Base-by-base conservation (phyloP, 805 yeast genomes). In the Ogataea angusta region DNA sequence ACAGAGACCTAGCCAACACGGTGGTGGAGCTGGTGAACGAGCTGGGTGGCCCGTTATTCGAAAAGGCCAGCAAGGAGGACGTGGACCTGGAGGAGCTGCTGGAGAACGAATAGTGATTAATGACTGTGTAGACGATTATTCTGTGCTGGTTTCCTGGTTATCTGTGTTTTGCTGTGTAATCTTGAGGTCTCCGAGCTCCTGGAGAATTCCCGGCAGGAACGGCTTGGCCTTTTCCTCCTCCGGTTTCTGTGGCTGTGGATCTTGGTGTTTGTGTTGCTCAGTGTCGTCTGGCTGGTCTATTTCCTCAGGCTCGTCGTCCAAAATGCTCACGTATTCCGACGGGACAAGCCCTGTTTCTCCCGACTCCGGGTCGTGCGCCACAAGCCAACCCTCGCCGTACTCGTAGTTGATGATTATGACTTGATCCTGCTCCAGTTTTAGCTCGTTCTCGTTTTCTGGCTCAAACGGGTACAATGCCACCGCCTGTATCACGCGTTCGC, bases 351-450 rank as follows among this genome's bases (percentile, higher is more conserved):
- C 99, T 10, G 95, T 85, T 47, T 81, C 84, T 1, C 87, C 88
- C 2, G 84, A 73, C 19, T 57, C 70, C 1, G 86, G 82, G 54
- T 88, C 89, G 52, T 78, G 80, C 0, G 97, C 98, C 37, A 93
- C 97, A 3, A 93, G 73, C 99, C 99, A 93, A 6, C 99, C 99
- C 60, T 91, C 97, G 18, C 98, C 98, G 60, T 91, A 96, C 42
- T 95, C 78, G 61, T 90, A 91, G 44, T 83, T 79, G 22, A 93
- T 84, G 76, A 89, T 82, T 2, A 93, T 78, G 10, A 78, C 62
- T 63, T 93, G 97, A 25, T 96, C 95, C 53, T 84, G 95, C 10
- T 56, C 64, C 23, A 93, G 66, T 9, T 73, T 76, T 32, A 90
- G 77, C 56, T 93, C 99, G 62, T 93, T 93, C 53, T 88, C 96